Evolutionary conservation across 768 basidiomycete genomes (phyloP).

Genomic region (Gelatoporia subvermispora): DNA sequence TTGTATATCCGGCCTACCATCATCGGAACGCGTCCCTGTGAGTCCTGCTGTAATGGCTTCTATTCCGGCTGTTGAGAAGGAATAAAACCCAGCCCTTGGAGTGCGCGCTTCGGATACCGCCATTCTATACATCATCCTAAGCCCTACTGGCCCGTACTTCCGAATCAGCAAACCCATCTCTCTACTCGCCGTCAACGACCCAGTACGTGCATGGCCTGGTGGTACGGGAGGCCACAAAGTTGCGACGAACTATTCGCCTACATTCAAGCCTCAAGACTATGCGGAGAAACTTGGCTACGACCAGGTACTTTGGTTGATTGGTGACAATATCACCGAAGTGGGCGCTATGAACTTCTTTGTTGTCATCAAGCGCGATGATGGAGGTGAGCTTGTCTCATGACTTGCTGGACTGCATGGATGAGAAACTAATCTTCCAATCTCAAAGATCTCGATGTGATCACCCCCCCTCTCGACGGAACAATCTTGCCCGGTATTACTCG

Average conservation of each 20-base stretch:
- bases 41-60: constrained; percentile 6
- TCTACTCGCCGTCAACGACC: constrained; percentile 42
- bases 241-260: constrained; percentile 36
- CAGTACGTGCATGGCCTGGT: constrained; percentile 50
- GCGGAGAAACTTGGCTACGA: constrained; percentile 47
- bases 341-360: constrained; percentile 57
- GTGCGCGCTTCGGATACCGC: constrained; percentile 77
- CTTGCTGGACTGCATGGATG: not conserved
- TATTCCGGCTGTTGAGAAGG: not conserved
- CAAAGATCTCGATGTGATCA: constrained; percentile 73
- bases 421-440: not conserved
- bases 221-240: constrained; percentile 57
- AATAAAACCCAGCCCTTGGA: constrained; percentile 36
- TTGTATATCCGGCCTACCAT: constrained; percentile 85
- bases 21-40: constrained; percentile 42
- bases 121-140: constrained; percentile 79
- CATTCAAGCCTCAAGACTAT: constrained; percentile 40
- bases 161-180: constrained; percentile 43
- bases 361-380: constrained; percentile 40
- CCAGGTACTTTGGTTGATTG: constrained; percentile 54
- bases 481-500: constrained; percentile 92
- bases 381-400: constrained; percentile 18
- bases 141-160: constrained; percentile 56
- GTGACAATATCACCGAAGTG: constrained; percentile 35
- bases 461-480: constrained; percentile 86